Evolutionary conservation across 192 early-diverging fungal genomes (phyloP).

Genomic region (Dispira simplex): DNA sequence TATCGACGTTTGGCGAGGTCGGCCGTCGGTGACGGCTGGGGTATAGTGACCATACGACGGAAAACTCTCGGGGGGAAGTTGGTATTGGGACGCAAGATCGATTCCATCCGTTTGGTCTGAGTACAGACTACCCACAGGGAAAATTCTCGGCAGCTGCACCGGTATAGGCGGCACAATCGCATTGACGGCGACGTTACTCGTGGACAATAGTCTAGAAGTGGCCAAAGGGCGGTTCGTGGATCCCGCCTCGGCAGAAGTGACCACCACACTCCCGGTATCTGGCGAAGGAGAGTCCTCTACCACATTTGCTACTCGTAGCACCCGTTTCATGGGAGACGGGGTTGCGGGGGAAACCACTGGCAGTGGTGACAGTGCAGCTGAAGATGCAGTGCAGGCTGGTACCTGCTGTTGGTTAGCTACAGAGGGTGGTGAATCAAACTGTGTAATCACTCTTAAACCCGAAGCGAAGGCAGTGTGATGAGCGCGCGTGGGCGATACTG

Average conservation of each 20-base stretch:
- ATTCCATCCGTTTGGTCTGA: too few relatives aligned
- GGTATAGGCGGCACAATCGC: too few relatives aligned
- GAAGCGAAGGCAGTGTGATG: background rate
- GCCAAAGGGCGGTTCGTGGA: background rate
- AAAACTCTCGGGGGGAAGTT: too few relatives aligned
- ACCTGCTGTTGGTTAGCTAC: background rate
- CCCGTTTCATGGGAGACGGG: background rate
- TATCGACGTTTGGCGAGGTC: background rate
- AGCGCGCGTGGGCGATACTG: background rate
- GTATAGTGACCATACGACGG: background rate
- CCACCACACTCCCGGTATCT: background rate
- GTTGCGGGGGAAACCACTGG: background rate
- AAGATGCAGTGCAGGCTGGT: background rate
- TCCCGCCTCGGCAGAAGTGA: background rate
- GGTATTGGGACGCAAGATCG: too few relatives aligned
- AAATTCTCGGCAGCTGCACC: too few relatives aligned
- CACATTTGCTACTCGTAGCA: background rate
- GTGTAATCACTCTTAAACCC: background rate
- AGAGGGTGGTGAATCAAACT: background rate
- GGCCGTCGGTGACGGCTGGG: background rate
- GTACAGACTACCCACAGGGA: too few relatives aligned
- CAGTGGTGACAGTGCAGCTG: background rate
- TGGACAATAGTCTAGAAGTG: slow-evolving; percentile 30
- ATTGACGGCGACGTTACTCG: background rate
- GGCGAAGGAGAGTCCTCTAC: too few relatives aligned